Evolutionary conservation across 2,329 filamentous ascomycete species (phyloP), one percentile per base, ranked within the genome.

Genomic region (Penicillium polonicum): DNA sequence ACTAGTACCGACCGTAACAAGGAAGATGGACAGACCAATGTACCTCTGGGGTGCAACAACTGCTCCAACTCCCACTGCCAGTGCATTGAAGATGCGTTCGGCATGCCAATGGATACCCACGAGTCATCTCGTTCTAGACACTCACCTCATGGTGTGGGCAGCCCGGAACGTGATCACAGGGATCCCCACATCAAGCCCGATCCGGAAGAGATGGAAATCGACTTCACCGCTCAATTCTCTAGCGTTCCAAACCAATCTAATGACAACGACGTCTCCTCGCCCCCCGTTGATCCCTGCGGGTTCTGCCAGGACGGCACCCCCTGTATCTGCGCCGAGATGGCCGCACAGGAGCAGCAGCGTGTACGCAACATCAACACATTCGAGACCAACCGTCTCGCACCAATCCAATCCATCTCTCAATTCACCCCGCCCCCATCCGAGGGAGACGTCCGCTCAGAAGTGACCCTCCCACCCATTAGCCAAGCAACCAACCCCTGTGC

Each of bases 221-320:
- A 92, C 70, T 92, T 92, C 65, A 91, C 89, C 6, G 75, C 82
- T 60, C 82, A 85, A 64, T 89, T 89, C 78, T 83, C 55, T 77
- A 79, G 69, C 70, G 78, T 65, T 50, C 71, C 60, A 27, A 54
- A 58, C 50, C 65, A 70, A 64, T 51, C 61, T 13, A 39, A 59
- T 33, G 58, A 58, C 48, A 44, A 61, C 61, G 39, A 68, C 63
- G 61, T 73, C 70, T 61, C 75, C 68, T 65, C 75, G 61, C 45
- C 72, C 21, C 69, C 74, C n/a, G 78, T 85, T 60, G 90, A 93
- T 66, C 83, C 85, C 21, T 94, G 90, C 71, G 90, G 90, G 7
- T 94, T 94, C 76, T 94, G 90, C 74, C 85, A 88, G 60, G 89
- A 92, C 59, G 89, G 89, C 5, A 92, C 88, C 0, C 90, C 90